Base-by-base conservation (phyloP, 108 stramenopile species). In the Craspedostauros australis region DNA sequence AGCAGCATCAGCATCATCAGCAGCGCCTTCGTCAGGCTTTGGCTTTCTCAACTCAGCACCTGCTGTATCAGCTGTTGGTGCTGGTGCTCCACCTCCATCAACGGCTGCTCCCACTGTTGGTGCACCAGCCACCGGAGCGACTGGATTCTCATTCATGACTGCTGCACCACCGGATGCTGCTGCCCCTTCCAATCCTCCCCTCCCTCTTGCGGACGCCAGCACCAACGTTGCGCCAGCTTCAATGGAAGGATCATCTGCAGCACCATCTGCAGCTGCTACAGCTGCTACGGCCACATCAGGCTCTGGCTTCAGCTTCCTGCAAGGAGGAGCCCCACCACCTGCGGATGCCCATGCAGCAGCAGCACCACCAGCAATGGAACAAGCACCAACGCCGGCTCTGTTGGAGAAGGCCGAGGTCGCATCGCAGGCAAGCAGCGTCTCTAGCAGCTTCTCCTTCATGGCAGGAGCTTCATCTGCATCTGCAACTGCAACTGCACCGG, bases 61-160 rank as follows among this genome's bases (percentile, higher is more conserved):
- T 12, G 12, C 54, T 29, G 58, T 20, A 28, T 25, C 45, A 24
- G 22, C 41, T 27, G 34, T 19, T 16, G 36, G 58, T 26, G 60
- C 33, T 9, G 50, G 22, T 15, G 29, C 54, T 39, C 16, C 53
- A 25, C 57, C 45, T 9, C 27, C 59, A 36, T 28, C 60, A 8
- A 30, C 58, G 5, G 42, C 39, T 11, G 27, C 29, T 27, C 5
- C 16, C 7, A 9, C 15, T 5, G 11, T 33, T 22, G 46, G 22
- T 15, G 46, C 50, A 41, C 27, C 53, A 22, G 63, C 55, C 1
- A 45, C 43, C 33, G 40, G 22, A n/a, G 42, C 59, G 5, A 71
- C 77, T 3, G 75, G 55, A 47, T 79, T 79, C 52, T 68, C 48
- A 26, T 73, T 78, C 49, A 27, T 56, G 33, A 59, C 56, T 16